A percentile compares a stretch with the other conserved stretches of the same genome.
Evolutionary conservation across 2,329 filamentous ascomycete species (phyloP).

Genomic region (Phyllosticta ampelicida): DNA sequence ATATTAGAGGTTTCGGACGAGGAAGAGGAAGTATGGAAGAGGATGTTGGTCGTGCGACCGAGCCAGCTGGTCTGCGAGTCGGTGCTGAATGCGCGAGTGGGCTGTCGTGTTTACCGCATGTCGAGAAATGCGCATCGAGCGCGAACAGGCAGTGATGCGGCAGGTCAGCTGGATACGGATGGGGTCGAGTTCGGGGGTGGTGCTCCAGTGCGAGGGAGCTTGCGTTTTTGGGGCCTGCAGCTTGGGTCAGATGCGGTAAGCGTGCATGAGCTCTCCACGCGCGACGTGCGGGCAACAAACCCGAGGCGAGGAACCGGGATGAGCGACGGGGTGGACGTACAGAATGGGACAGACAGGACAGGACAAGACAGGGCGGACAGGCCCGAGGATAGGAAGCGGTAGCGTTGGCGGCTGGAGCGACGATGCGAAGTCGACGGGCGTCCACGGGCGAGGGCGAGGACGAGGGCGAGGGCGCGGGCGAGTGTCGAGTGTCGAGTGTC

Average conservation of each 20-base stretch:
- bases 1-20: constrained; percentile 3
- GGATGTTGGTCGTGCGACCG: constrained; percentile 11
- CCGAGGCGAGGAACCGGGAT: constrained; percentile 4
- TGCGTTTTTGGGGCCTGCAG: constrained; percentile 10
- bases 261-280: constrained; percentile 10
- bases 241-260: constrained; percentile 10
- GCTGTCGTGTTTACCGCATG: constrained; percentile 13
- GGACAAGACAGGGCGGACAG: not conserved
- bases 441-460: constrained; percentile 1
- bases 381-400: not conserved
- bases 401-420: too few species aligned
- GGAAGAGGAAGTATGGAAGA: not conserved
- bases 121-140: constrained; percentile 11
- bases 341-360: not conserved
- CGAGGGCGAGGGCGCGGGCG: not conserved
- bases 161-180: constrained; percentile 11
- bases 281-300: constrained; percentile 1
- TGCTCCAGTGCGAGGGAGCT: constrained; percentile 9
- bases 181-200: constrained; percentile 10
- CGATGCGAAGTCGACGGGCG: not conserved
- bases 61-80: constrained; percentile 9
- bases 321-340: constrained; percentile 1
- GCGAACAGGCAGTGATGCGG: constrained; percentile 12
- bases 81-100: constrained; percentile 7
- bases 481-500: too few species aligned